phyloP scores from a whole-genome alignment of 805 yeast genomes.

The Tetrapisispora pingtungensis region DNA sequence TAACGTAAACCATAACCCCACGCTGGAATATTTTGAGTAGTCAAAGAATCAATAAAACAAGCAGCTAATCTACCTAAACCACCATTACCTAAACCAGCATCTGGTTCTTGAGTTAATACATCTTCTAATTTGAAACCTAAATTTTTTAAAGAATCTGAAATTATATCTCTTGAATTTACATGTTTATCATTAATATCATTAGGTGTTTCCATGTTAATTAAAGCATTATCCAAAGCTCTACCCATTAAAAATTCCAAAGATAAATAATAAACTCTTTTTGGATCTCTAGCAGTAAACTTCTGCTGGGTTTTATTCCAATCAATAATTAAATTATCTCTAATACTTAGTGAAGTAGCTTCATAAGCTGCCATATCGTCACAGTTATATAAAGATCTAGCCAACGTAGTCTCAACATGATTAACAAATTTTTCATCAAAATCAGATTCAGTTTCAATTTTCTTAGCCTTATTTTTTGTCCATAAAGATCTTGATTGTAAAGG shows the following conservation, averaged over 20 bases:
- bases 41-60: slow-evolving; percentile 81
- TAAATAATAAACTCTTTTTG: slow-evolving; percentile 76
- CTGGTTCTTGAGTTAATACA: slow-evolving; percentile 76
- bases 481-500: slow-evolving; percentile 67
- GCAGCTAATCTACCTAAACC: slow-evolving; percentile 93
- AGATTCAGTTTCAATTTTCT: slow-evolving; percentile 39
- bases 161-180: slow-evolving; percentile 38
- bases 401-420: slow-evolving; percentile 78
- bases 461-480: slow-evolving; percentile 64
- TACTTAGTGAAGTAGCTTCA: slow-evolving; percentile 72
- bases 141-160: slow-evolving; percentile 48
- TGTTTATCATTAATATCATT: slow-evolving; percentile 5
- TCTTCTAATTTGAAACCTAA: slow-evolving; percentile 87
- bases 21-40: slow-evolving; percentile 80
- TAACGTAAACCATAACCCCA: slow-evolving; percentile 96
- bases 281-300: slow-evolving; percentile 70
- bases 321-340: slow-evolving; percentile 68
- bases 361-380: slow-evolving; percentile 90
- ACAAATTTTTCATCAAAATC: slow-evolving; percentile 62
- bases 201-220: slow-evolving; percentile 60
- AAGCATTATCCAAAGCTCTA: slow-evolving; percentile 86
- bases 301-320: slow-evolving; percentile 95
- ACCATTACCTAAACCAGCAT: slow-evolving; percentile 92
- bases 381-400: slow-evolving; percentile 87
- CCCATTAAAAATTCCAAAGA: slow-evolving; percentile 91